A percentile compares a stretch with the other conserved stretches of the same genome.
phyloP scores from a whole-genome alignment of 169 alveolate genomes.

The Amoebophrya sp. region DNA sequence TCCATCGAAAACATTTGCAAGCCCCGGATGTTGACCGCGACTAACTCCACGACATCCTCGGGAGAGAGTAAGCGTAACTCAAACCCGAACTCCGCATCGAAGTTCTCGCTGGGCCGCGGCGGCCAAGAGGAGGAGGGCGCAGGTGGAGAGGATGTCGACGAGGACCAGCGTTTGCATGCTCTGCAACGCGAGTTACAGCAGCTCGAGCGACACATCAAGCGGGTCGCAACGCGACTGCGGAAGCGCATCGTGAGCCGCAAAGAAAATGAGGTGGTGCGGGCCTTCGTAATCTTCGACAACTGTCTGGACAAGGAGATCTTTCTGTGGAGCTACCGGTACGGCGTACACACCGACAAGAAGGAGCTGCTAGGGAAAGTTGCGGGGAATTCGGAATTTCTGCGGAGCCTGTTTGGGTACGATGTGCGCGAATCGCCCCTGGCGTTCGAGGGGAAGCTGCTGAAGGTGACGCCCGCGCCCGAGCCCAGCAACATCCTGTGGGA shows the following conservation, averaged over 20 bases:
- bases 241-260: not conserved
- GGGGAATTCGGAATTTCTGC: not conserved
- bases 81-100: not conserved
- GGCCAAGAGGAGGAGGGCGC: not conserved
- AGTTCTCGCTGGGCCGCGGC: not conserved
- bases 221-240: not conserved
- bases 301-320: conserved; percentile 21
- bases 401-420: not conserved
- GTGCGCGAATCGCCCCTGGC: not conserved
- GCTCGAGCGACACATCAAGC: not conserved
- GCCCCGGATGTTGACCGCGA: not conserved
- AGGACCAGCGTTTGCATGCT: not conserved
- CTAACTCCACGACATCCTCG: not conserved
- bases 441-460: not conserved
- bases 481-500: not conserved
- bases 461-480: not conserved
- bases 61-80: not conserved
- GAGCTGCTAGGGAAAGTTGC: not conserved
- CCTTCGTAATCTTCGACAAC: not conserved
- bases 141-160: no score
- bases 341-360: not conserved
- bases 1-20: not conserved
- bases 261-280: not conserved
- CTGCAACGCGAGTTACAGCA: not conserved
- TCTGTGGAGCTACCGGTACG: not conserved